Base-by-base conservation (phyloP, 2,329 filamentous ascomycete genomes). In the Gyromitra esculenta region DNA sequence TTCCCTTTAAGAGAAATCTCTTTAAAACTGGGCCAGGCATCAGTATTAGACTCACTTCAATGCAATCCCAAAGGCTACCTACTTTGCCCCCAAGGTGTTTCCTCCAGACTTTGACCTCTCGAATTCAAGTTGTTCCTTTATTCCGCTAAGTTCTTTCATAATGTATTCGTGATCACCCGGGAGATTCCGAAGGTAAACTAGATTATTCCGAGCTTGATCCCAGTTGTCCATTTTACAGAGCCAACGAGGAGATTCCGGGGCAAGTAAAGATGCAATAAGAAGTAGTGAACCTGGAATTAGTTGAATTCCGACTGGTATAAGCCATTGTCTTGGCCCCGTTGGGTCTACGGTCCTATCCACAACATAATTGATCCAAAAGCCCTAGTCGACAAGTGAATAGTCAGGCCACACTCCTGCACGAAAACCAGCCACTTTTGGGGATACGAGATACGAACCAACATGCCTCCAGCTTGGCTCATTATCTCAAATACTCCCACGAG, bases 321-420 rank as follows among this genome's bases (percentile, higher is more conserved):
- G 83, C 90, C 90, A 92, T 81, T 91, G 89, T 0, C 83, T 83
- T 77, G 85, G 85, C 7, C 83, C 85, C 0, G 85, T 81, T 1
- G 76, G 60, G 59, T 81, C 80, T 87, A 78, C 81, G 71, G 87
- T 85, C 73, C 84, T 82, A 84, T 87, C 77, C 1, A 72, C 56
- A 15, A 81, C 81, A 79, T 79, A 85, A 83, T 89, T 89, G 83
- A 90, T 89, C 88, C 88, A 90, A 82, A 89, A 90, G 25, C 89
- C 89, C 82, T 78, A 89, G 85, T 60, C 60, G 5, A 1, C 21
- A 68, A 25, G 43, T 41, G 50, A 62, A 48, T 18, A 43, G 65
- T 65, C 25, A 62, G 59, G 35, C n/a, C 21, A 5, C 70, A 31
- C 35, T 5, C 13, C 64, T 31, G 13, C 48, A 25, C 50, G 13